phyloP scores from a whole-genome alignment of 2,329 filamentous ascomycete genomes.

The Penicillium aurantiogriseum region DNA sequence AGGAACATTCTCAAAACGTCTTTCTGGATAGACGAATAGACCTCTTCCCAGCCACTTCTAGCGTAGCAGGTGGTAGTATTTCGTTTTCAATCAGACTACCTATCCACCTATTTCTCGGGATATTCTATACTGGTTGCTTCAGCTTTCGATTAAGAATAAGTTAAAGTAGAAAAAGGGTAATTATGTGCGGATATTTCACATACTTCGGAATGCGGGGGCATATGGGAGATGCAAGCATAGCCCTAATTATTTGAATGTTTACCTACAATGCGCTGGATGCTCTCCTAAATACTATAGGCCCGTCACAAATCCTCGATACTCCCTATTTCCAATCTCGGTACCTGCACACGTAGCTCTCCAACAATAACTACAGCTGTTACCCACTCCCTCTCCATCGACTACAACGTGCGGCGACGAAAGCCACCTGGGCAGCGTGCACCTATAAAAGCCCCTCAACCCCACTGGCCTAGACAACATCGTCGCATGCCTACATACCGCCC shows the following conservation, averaged over 20 bases:
- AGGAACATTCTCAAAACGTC: neutral
- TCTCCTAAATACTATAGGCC: neutral
- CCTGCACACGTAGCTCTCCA: constrained; percentile 1
- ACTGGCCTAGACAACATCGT: constrained; percentile 51
- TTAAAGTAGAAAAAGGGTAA: neutral
- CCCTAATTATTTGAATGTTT: neutral
- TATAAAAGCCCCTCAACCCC: constrained; percentile 9
- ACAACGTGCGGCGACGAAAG: constrained; percentile 21
- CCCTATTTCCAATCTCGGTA: neutral
- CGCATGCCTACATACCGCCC: constrained; percentile 51
- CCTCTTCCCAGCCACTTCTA: neutral
- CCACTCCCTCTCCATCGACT: constrained; percentile 28
- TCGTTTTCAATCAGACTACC: neutral
- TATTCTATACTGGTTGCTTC: neutral
- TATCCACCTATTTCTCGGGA: neutral
- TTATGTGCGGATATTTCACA: neutral
- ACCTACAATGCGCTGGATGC: neutral
- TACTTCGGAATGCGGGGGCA: constrained; percentile 27
- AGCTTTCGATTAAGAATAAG: neutral
- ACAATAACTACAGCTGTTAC: constrained; percentile 15
- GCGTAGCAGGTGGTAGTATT: neutral
- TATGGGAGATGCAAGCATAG: constrained; percentile 9
- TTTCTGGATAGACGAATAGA: neutral
- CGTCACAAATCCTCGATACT: neutral
- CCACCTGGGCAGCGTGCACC: neutral